Evolutionary conservation across 441 rosid genomes (phyloP), one percentile per base, ranked within the genome.

Genomic region (Adansonia rubrostipa): DNA sequence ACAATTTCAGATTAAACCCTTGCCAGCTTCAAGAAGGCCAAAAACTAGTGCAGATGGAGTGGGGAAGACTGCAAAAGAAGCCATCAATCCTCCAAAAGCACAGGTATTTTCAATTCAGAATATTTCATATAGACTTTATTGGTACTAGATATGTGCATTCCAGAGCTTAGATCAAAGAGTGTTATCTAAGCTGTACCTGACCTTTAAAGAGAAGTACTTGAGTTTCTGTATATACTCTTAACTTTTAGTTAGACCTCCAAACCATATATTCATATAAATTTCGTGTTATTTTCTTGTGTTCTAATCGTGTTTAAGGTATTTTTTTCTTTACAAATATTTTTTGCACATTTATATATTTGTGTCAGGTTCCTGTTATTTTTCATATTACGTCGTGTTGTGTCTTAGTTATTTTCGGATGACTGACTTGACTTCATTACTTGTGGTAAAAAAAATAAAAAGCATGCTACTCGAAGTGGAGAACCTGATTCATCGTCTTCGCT

Each of bases 51-150:
- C 19, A 6, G 71, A 47, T 45, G 81, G 60, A 61, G 54, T 50
- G 33, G 83, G 64, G 60, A 80, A 73, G 73, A 67, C 33, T 4
- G 2, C 66, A 53, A 74, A 78, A 72, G 81, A 72, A 36, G 77
- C 74, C 56, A 67, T 73, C 74, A 79, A 77, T 57, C 78, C 79
- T 64, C 78, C 82, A 19, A 81, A 54, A 76, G 79, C 74, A 76
- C 80, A 86, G 83, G 79, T 71, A 42, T 44, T 71, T 81, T 78
- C 45, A 20, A 17, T 70, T 64, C 51, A 73, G 62, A 45, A 19
- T 75, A 36, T 1, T 60, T 36, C 64, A 42, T 17, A 48, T 0
- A 6, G 2, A 17, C 8, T 54, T 20, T 9, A 7, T 60, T 72
- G 14, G 11, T 11, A 45, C 5, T 56, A 11, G 14, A 60, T 61